Percentiles rank a stretch among this genome's conserved stretches.
phyloP scores from a whole-genome alignment of 495 filamentous ascomycete genomes.

The Podospora australis region DNA sequence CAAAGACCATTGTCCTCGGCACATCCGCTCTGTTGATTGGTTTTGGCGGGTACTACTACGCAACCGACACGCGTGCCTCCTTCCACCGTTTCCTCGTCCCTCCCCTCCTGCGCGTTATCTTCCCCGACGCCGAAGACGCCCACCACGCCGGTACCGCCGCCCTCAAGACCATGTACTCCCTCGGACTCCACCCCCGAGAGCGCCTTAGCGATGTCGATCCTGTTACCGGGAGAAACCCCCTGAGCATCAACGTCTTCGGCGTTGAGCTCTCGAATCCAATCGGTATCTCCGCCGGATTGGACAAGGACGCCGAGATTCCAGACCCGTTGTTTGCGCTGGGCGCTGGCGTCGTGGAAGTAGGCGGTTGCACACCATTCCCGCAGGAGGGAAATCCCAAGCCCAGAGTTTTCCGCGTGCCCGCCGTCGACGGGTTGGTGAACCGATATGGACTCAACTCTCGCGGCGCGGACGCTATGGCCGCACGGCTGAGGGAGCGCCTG shows the following conservation, averaged over 20 bases:
- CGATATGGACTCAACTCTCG: constrained; percentile 91
- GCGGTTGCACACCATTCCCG: constrained; percentile 76
- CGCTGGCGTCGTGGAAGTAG: constrained; percentile 79
- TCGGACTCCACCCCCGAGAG: constrained; percentile 70
- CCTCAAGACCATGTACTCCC: constrained; percentile 60
- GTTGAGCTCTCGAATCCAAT: constrained; percentile 74
- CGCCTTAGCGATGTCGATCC: constrained; percentile 32
- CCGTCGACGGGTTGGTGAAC: constrained; percentile 82
- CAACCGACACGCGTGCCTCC: constrained; percentile 84
- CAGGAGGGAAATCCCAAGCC: constrained; percentile 84
- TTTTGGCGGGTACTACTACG: constrained; percentile 58
- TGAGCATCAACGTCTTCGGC: constrained; percentile 64
- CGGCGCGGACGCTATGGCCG: constrained; percentile 81
- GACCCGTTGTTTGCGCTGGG: constrained; percentile 76
- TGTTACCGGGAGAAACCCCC: constrained; percentile 14
- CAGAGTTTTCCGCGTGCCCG: constrained; percentile 77
- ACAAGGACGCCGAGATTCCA: constrained; percentile 87
- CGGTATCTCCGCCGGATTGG: constrained; percentile 85
- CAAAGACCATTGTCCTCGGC: constrained; percentile 48
- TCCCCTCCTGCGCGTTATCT: constrained; percentile 62
- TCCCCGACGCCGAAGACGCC: constrained; percentile 82
- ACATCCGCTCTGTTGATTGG: constrained; percentile 40
- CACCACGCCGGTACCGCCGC: constrained; percentile 68
- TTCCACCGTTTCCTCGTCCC: constrained; percentile 77
- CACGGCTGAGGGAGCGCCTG: constrained; percentile 68